Conservation (phyloP, 257 asterid species). For the Sherardia arvensis region DNA sequence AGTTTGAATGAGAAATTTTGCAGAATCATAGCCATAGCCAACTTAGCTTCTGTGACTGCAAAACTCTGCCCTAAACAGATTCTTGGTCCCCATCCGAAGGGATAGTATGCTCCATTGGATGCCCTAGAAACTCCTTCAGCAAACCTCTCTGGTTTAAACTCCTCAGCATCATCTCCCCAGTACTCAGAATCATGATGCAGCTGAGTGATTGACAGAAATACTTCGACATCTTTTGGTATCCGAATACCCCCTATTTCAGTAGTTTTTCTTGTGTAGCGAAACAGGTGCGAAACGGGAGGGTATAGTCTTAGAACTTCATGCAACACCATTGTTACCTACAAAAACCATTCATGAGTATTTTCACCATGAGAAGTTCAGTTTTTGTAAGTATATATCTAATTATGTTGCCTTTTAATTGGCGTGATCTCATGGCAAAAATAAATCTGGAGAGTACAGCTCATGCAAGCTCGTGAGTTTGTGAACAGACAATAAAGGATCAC, state of each 20-base stretch:
- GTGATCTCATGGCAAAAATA: too few species aligned
- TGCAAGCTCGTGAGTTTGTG: too few species aligned
- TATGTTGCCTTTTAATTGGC: background rate
- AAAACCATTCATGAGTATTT: background rate
- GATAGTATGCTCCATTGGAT: background rate
- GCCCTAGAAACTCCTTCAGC: conserved; percentile 5
- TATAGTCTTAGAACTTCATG: conserved; percentile 10
- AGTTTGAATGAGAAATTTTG: conserved; percentile 10
- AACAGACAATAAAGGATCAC: too few species aligned
- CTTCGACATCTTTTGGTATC: conserved; percentile 8
- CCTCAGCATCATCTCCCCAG: conserved; percentile 13
- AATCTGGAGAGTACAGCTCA: too few species aligned
- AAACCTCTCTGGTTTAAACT: conserved; percentile 13
- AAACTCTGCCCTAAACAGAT: conserved; percentile 10
- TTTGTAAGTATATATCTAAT: too few species aligned
- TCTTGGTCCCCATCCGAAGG: conserved; percentile 12
- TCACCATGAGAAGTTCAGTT: background rate
- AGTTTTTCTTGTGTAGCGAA: background rate
- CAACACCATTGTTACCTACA: conserved; percentile 11
- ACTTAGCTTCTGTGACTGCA: conserved; percentile 5
- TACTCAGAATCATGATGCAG: conserved; percentile 4
- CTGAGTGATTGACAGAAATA: background rate
- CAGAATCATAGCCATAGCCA: conserved; percentile 13
- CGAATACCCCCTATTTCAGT: background rate
- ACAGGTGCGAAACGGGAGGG: conserved; percentile 1